These are phyloP conservation scores for Russula lepida DNA, from an alignment of 768 basidiomycete genomes.

Conservation along the genomic window DNA sequence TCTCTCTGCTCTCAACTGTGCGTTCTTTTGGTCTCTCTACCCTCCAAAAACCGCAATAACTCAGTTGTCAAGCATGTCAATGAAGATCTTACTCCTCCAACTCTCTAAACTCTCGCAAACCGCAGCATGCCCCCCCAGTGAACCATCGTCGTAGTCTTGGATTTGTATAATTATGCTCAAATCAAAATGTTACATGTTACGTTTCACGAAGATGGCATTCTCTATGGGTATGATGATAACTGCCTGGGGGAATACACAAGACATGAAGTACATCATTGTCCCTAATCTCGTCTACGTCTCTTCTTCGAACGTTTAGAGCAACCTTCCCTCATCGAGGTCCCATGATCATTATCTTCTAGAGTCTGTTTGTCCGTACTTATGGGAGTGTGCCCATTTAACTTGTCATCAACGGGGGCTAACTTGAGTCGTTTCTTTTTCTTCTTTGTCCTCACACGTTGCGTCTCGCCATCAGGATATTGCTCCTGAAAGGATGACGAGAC, in stretches of 20 bases:
- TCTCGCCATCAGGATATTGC: background rate
- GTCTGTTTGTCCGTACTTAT: background rate
- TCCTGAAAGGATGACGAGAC: background rate
- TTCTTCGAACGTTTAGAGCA: background rate
- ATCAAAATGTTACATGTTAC: conserved; percentile 9
- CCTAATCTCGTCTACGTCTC: conserved; percentile 8
- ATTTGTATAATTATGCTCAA: conserved; percentile 20
- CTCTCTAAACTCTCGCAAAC: conserved; percentile 4
- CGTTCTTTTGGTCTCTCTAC: background rate
- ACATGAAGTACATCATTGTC: background rate
- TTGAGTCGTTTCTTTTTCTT: conserved; percentile 16
- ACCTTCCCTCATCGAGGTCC: too few species aligned
- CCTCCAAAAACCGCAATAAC: background rate
- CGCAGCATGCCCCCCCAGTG: conserved; percentile 10
- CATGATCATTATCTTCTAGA: too few species aligned
- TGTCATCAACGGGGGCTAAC: background rate
- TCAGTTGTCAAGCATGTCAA: conserved; percentile 7
- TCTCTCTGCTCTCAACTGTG: conserved; percentile 12
- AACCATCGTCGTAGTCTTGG: conserved; percentile 15
- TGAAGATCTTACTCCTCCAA: conserved; percentile 13
- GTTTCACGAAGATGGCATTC: background rate
- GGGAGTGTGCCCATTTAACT: background rate
- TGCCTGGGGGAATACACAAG: background rate
- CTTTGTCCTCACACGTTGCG: background rate
- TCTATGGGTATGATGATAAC: background rate